Base-by-base conservation (phyloP, 495 filamentous ascomycete species). In the Neurospora hispaniola region DNA sequence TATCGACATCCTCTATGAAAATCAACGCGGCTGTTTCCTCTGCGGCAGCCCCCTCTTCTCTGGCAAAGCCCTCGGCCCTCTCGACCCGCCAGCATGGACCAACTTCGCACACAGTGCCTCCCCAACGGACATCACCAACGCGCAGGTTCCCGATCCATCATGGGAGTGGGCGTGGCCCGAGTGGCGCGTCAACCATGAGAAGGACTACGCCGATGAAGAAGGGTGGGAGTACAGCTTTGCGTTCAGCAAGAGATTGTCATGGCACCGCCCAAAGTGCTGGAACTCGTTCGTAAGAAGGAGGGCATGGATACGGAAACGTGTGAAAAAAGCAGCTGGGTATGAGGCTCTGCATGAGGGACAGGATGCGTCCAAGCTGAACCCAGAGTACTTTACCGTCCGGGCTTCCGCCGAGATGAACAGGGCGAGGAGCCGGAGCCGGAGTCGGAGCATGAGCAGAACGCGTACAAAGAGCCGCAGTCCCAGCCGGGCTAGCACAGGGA, bases 91-190 rank as follows among this genome's bases (percentile, higher is more conserved):
- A 0, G 84, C 93, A 4, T 99, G 96, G 96, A 91, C 93, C 73
- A 97, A 93, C 74, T 84, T 84, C 23, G 88, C 86, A 44, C 87
- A 89, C 71, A 89, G 90, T 74, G 82, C 90, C 39, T 94, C 91
- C 72, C 87, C 92, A 20, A 96, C 96, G 73, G 88, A 96, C 78
- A 96, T 97, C 73, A 88, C 90, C 70, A 96, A 94, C 73, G 94
- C 95, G 1, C 96, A 98, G 79, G 85, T 96, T 3, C 96, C 96
- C 0, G 96, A 98, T 79, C 96, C 96, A 4, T 93, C 90, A 77
- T 99, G 96, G 96, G 88, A 91, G 81, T 99, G 96, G 96, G 91
- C 88, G 5, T 99, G 96, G 96, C 89, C 91, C 72, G 90, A 90
- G 44, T 99, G 96, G 96, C 93, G 92, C 75, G 90, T 97, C 31